Percentiles rank a stretch among this genome's conserved stretches.
phyloP scores from a whole-genome alignment of 2,329 filamentous ascomycete species.

The Dactylonectria macrodidyma region DNA sequence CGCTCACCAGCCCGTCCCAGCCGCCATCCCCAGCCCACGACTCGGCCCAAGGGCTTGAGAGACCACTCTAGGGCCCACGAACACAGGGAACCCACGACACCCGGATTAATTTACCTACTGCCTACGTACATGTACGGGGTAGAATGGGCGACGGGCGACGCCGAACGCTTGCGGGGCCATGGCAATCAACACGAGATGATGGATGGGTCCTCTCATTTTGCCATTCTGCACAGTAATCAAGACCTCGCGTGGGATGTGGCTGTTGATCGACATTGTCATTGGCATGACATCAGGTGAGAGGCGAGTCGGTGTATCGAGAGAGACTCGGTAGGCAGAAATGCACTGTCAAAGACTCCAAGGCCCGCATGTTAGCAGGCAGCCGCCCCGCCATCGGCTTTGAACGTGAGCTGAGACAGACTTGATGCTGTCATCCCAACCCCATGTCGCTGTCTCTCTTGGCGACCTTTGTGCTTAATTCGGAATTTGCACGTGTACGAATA shows the following conservation, averaged over 20 bases:
- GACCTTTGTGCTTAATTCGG: conserved; percentile 1
- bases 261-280: not conserved
- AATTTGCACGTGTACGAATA: not conserved
- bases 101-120: conserved; percentile 17
- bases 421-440: conserved; percentile 16
- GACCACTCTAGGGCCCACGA: conserved; percentile 20
- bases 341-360: not conserved
- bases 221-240: conserved; percentile 10
- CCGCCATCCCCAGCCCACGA: conserved; percentile 33
- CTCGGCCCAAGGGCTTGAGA: conserved; percentile 17
- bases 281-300: conserved; percentile 3
- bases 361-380: conserved; percentile 6
- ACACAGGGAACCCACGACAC: conserved; percentile 22
- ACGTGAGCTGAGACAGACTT: conserved; percentile 21
- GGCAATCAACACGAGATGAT: conserved; percentile 51
- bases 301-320: conserved; percentile 4
- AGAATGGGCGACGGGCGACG: conserved; percentile 39
- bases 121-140: conserved; percentile 6
- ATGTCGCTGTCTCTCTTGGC: conserved; percentile 7
- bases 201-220: conserved; percentile 49
- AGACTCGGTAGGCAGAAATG: not conserved
- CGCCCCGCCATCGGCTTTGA: conserved; percentile 13
- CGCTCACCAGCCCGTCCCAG: conserved; percentile 38
- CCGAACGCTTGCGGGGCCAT: conserved; percentile 47
- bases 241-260: conserved; percentile 12